Evolutionary conservation across 495 filamentous ascomycete genomes (phyloP).

Genomic region (Penicillium verhagenii): DNA sequence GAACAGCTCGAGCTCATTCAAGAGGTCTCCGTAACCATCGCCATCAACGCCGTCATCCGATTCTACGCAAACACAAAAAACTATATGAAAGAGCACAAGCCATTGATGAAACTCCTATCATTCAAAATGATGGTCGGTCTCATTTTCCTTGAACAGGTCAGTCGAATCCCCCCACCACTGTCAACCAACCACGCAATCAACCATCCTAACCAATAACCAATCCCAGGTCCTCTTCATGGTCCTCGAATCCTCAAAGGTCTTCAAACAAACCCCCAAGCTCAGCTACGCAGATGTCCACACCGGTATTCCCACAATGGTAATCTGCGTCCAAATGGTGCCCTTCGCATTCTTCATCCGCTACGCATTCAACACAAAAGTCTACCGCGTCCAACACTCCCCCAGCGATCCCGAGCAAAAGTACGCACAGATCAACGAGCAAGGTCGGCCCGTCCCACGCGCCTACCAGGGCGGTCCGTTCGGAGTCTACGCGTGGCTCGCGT

Average conservation of each 20-base stretch:
- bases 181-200: too few species aligned
- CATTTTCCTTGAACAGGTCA: constrained; percentile 26
- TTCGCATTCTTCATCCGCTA: constrained; percentile 34
- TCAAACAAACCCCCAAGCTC: constrained; percentile 21
- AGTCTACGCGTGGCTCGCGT: constrained; percentile 11
- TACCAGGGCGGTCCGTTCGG: constrained; percentile 20
- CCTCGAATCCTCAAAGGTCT: constrained; percentile 21
- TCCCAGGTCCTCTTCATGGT: constrained; percentile 30
- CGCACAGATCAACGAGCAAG: background rate
- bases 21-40: constrained; percentile 23
- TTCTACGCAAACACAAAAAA: constrained; percentile 26
- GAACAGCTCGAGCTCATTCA: constrained; percentile 24
- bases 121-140: constrained; percentile 37
- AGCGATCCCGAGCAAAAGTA: background rate
- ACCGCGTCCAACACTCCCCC: constrained; percentile 1
- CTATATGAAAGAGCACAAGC: constrained; percentile 20
- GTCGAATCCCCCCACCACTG: background rate
- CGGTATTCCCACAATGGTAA: constrained; percentile 32
- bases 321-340: constrained; percentile 36
- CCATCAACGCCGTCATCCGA: constrained; percentile 21
- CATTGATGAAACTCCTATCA: constrained; percentile 29
- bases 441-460: background rate
- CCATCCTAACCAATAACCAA: too few species aligned
- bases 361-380: constrained; percentile 28
- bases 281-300: constrained; percentile 34